Base-by-base conservation (phyloP, 2,329 filamentous ascomycete genomes). In the Phyllosticta citriasiana region DNA sequence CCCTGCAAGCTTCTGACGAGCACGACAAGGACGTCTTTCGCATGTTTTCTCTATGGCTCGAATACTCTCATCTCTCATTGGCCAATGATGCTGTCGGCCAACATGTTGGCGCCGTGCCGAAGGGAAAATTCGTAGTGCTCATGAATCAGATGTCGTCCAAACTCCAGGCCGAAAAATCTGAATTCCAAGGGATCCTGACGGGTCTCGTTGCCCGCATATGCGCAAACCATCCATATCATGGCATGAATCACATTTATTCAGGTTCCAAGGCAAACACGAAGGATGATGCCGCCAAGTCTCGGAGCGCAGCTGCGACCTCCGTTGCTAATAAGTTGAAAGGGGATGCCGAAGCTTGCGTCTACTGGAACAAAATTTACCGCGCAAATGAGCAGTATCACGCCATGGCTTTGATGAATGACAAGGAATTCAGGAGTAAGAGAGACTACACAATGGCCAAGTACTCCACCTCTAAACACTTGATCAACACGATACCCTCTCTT, bases 81-180 rank as follows among this genome's bases (percentile, higher is more conserved):
- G 90, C 91, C 3, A 97, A 96, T 68, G 82, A 83, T 55, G 87
- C 89, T 1, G 91, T 96, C 22, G 79, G 78, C 60, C 84, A 82
- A 63, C 79, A 91, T 68, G 78, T 99, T 16, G 75, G 78, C 3
- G 80, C 84, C 57, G 93, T 97, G 0, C 88, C 93, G 1, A 96
- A 90, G 62, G 84, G 89, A 63, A 99, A 99, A 70, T 96, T 99
- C 71, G 93, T 91, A 1, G 78, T 88, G 3, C 78, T 99, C 57
- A 96, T 96, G 86, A 99, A 97, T 69, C 94, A 99, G 72, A 82
- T 99, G 33, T 93, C 92, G 5, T 99, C 95, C n/a, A 86, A 94
- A 7, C 78, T 99, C 5, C 85, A 96, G 63, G 84, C 89, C 64
- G 82, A 86, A 33, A 74, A 81, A 1, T 82, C 80, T 16, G 71